Conservation (phyloP, 257 asterid genomes). For the Galeopsis tetrahit region DNA sequence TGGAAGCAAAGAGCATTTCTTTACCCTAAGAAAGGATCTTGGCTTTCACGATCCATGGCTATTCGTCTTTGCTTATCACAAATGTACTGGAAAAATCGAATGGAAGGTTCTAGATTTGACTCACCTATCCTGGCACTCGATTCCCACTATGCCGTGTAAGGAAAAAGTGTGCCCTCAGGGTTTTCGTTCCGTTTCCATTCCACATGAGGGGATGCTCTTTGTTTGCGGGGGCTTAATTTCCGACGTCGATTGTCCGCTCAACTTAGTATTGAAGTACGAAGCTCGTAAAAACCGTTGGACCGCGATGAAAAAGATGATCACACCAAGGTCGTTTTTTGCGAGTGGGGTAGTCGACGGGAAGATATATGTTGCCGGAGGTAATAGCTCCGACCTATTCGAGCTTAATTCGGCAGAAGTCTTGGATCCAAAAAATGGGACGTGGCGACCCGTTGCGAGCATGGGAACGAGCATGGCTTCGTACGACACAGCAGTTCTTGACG, state of each 20-base stretch:
- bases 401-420: conserved; percentile 79
- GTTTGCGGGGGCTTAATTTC: conserved; percentile 88
- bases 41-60: conserved; percentile 92
- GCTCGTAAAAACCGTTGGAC: conserved; percentile 83
- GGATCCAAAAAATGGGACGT: conserved; percentile 68
- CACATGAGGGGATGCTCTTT: conserved; percentile 69
- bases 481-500: conserved; percentile 81
- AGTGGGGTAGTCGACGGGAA: conserved; percentile 82
- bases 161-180: conserved; percentile 90
- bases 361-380: conserved; percentile 96
- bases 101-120: conserved; percentile 88
- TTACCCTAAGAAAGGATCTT: conserved; percentile 70
- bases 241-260: conserved; percentile 82
- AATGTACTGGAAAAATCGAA: conserved; percentile 78
- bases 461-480: conserved; percentile 76
- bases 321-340: conserved; percentile 84
- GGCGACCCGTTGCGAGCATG: conserved; percentile 78
- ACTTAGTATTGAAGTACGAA: conserved; percentile 83
- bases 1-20: conserved; percentile 76
- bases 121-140: conserved; percentile 76
- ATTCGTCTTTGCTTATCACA: conserved; percentile 79
- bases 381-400: conserved; percentile 74
- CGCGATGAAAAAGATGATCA: conserved; percentile 82
- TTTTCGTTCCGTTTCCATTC: conserved; percentile 77
- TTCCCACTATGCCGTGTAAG: conserved; percentile 95